Conservation (phyloP, 306 rosid genomes). For the apple (Malus domestica) region DNA sequence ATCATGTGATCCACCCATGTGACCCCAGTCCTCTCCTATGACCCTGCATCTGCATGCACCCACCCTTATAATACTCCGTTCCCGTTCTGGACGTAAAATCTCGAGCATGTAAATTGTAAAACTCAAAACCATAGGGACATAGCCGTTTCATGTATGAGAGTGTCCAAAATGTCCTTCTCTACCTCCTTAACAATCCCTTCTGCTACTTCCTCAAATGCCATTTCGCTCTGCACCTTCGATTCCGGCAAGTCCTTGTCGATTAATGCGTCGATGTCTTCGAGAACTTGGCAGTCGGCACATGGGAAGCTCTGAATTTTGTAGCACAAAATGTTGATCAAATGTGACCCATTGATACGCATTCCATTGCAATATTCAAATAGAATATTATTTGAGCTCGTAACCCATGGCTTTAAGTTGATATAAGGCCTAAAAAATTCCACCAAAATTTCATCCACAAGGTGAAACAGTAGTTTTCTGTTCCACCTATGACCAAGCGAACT, state of each 20-base stretch:
- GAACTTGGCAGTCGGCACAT: constrained; percentile 45
- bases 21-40: constrained; percentile 8
- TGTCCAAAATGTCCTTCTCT: constrained; percentile 56
- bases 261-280: constrained; percentile 70
- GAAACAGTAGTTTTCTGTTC: constrained; percentile 47
- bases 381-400: background rate
- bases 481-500: constrained; percentile 27
- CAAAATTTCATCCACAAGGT: constrained; percentile 55
- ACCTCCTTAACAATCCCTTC: constrained; percentile 48
- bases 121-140: constrained; percentile 7
- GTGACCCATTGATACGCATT: constrained; percentile 20
- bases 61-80: constrained; percentile 13
- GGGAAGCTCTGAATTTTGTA: constrained; percentile 44
- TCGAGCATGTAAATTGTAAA: constrained; percentile 2
- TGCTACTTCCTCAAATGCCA: constrained; percentile 49
- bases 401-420: constrained; percentile 30
- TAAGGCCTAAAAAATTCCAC: constrained; percentile 33
- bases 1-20: constrained; percentile 64
- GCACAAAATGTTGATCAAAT: constrained; percentile 37
- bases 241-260: constrained; percentile 47
- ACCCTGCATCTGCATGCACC: background rate
- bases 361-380: background rate
- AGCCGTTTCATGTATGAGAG: constrained; percentile 59
- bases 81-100: constrained; percentile 10
- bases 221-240: constrained; percentile 12